These are phyloP conservation scores for Cystobasidium ongulense DNA, from an alignment of 768 basidiomycete species.

Conservation along the genomic window DNA sequence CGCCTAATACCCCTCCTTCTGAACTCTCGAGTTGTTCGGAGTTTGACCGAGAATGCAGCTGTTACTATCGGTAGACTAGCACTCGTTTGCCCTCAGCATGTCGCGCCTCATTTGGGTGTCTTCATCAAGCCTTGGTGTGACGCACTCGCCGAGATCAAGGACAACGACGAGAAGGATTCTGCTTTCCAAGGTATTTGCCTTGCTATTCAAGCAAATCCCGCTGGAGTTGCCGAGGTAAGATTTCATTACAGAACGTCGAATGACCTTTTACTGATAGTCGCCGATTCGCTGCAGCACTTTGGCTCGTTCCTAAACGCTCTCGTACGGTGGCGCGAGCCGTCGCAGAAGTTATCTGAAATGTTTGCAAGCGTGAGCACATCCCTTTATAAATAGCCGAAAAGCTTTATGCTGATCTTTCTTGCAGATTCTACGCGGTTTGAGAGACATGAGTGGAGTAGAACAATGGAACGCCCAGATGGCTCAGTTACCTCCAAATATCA, in stretches of 20 bases:
- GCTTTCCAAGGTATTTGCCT: slow-evolving; percentile 97
- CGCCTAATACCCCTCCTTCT: slow-evolving; percentile 87
- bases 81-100: slow-evolving; percentile 76
- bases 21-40: slow-evolving; percentile 84
- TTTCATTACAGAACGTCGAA: no score
- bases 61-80: slow-evolving; percentile 96
- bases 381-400: no score
- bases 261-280: background rate
- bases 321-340: slow-evolving; percentile 87
- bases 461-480: slow-evolving; percentile 78
- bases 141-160: slow-evolving; percentile 88
- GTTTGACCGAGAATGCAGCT: slow-evolving; percentile 92
- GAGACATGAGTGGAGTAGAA: slow-evolving; percentile 64
- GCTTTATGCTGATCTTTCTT: background rate
- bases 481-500: slow-evolving; percentile 77
- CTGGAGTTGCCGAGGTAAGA: slow-evolving; percentile 82
- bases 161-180: slow-evolving; percentile 98
- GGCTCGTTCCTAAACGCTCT: slow-evolving; percentile 98
- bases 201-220: slow-evolving; percentile 86
- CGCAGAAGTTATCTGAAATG: slow-evolving; percentile 82
- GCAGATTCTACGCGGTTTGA: slow-evolving; percentile 75
- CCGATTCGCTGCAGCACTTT: slow-evolving; percentile 56
- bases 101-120: slow-evolving; percentile 77
- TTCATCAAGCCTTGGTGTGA: slow-evolving; percentile 81
- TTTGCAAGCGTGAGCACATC: slow-evolving; percentile 58